Percentiles rank a stretch among this genome's conserved stretches.
Conservation (phyloP, 176 grass and related monocot genomes). For the Raddia distichophylla region DNA sequence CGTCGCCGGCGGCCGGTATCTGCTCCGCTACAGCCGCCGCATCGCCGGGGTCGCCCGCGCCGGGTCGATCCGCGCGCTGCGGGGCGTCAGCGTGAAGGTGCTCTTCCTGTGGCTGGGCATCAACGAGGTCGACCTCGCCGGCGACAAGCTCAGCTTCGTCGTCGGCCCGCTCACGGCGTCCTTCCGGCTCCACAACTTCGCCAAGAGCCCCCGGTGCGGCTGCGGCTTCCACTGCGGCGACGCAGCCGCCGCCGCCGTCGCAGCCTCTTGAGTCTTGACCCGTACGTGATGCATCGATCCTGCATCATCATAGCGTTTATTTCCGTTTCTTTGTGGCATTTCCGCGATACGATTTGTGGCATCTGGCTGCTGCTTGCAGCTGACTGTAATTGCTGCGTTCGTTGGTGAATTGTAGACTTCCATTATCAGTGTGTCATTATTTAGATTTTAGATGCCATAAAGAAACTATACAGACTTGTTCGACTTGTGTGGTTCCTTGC, state of each 20-base stretch:
- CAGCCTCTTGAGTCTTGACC: not conserved
- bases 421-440: not conserved
- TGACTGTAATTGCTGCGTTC: not conserved
- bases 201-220: conserved; percentile 26
- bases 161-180: conserved; percentile 49
- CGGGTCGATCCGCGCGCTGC: conserved; percentile 3
- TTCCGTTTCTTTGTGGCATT: not conserved
- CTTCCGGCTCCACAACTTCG: conserved; percentile 46
- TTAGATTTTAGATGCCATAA: not conserved
- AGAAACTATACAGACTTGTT: not conserved
- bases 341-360: not conserved
- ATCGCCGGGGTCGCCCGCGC: conserved; percentile 40
- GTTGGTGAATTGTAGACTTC: not conserved
- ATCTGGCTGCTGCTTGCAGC: not conserved
- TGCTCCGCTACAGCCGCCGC: conserved; percentile 39
- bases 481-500: not conserved
- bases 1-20: not conserved
- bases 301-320: not conserved
- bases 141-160: conserved; percentile 38
- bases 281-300: too few species aligned
- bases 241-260: not conserved
- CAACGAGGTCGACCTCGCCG: conserved; percentile 19
- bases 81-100: conserved; percentile 56
- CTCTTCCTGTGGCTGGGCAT: conserved; percentile 49
- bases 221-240: not conserved